Conservation (phyloP, 2,329 filamentous ascomycete genomes). For the Coniochaeta hoffmannii region DNA sequence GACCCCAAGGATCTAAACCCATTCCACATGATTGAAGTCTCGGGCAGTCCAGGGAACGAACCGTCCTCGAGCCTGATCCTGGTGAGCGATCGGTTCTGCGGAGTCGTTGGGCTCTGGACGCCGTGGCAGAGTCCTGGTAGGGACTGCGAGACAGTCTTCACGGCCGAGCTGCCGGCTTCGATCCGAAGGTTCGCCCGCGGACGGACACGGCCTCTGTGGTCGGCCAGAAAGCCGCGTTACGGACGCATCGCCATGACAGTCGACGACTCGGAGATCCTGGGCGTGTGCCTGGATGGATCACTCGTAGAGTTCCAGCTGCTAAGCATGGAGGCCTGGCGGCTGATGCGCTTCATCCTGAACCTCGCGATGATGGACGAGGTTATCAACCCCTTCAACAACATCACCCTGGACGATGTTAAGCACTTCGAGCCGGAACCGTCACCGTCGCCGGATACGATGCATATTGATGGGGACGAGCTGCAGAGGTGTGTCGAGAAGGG, state of each 20-base stretch:
- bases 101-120: constrained; percentile 43
- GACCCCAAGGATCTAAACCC: constrained; percentile 37
- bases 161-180: constrained; percentile 47
- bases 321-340: constrained; percentile 50
- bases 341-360: constrained; percentile 69
- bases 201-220: constrained; percentile 46
- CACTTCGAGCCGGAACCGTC: constrained; percentile 28
- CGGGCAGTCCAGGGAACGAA: constrained; percentile 19
- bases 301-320: constrained; percentile 65
- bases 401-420: constrained; percentile 20
- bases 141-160: constrained; percentile 42
- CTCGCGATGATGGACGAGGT: constrained; percentile 43
- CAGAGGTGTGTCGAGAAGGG: constrained; percentile 41
- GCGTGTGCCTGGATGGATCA: constrained; percentile 61
- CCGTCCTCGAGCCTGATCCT: constrained; percentile 34
- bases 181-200: constrained; percentile 49
- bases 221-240: constrained; percentile 27
- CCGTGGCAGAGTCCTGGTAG: constrained; percentile 32
- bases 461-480: constrained; percentile 62
- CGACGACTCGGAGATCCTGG: constrained; percentile 49
- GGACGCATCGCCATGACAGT: constrained; percentile 33
- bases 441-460: constrained; percentile 39
- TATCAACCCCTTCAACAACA: constrained; percentile 38
- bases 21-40: constrained; percentile 38
- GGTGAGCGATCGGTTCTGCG: constrained; percentile 38